phyloP scores from a whole-genome alignment of 106 monocot species.

The Platanthera zijinensis region DNA sequence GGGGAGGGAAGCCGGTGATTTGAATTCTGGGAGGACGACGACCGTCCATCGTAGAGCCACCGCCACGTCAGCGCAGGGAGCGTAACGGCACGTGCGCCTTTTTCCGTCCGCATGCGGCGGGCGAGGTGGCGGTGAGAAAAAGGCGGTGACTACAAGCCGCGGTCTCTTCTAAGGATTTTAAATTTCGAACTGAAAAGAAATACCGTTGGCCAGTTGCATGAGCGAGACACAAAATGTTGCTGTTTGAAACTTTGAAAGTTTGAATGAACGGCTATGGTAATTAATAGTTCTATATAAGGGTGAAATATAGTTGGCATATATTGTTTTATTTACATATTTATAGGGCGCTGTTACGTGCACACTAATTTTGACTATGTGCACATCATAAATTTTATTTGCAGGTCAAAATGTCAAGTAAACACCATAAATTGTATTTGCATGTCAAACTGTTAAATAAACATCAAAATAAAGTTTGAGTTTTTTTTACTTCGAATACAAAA shows the following conservation, averaged over 20 bases:
- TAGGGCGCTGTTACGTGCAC: no score
- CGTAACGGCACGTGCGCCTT: constrained; percentile 3
- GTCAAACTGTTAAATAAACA: no score
- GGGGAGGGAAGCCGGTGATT: constrained; percentile 4
- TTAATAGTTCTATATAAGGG: not conserved
- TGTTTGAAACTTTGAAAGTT: constrained; percentile 7
- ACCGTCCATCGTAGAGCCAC: not conserved
- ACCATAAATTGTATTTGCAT: no score
- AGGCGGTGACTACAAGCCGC: not conserved
- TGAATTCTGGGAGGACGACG: not conserved
- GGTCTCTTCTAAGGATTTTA: not conserved
- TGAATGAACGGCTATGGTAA: not conserved
- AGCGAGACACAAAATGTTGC: not conserved
- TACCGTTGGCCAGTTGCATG: not conserved
- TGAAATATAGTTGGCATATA: no score
- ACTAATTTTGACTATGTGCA: no score
- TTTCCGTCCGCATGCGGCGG: not conserved
- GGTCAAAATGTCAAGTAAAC: no score
- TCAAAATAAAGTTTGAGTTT: no score
- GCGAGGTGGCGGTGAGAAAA: not conserved
- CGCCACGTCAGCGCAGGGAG: not conserved
- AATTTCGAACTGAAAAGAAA: constrained; percentile 1
- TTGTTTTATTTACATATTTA: no score
- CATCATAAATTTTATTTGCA: no score
- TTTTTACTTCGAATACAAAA: no score